Evolutionary conservation across 1,284 basidiomycete species (phyloP).

Genomic region (Trametes versicolor): DNA sequence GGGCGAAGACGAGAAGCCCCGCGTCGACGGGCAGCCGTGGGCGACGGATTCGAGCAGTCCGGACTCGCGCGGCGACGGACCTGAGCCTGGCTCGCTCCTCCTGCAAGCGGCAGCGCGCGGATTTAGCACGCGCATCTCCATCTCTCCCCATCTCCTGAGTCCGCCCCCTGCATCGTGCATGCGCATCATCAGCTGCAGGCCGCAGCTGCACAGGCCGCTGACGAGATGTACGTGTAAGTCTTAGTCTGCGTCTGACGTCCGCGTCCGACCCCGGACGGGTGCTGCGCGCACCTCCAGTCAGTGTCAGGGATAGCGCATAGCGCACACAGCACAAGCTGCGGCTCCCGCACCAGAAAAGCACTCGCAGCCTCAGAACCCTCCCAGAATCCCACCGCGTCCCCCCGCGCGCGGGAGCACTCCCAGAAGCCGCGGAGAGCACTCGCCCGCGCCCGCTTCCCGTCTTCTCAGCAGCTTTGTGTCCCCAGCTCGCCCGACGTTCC

Average conservation of each 20-base stretch:
- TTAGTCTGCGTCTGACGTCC: no score
- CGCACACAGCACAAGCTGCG: no score
- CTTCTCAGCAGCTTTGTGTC: neutral
- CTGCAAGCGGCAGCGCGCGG: neutral
- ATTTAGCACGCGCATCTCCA: slow-evolving; percentile 12
- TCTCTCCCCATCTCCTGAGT: neutral
- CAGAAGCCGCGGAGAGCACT: neutral
- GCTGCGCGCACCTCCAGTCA: no score
- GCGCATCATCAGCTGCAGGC: no score
- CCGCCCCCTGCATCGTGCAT: no score
- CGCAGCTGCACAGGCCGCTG: no score
- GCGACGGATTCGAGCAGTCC: neutral
- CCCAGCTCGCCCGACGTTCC: neutral
- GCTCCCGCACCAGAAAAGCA: no score
- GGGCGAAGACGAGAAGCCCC: slow-evolving; percentile 7
- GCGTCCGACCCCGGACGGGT: no score
- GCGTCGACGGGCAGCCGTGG: slow-evolving; percentile 1
- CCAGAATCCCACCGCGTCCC: neutral
- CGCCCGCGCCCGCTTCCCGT: neutral
- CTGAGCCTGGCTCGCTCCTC: neutral
- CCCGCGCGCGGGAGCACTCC: neutral
- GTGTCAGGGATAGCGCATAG: no score
- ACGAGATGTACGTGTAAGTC: no score
- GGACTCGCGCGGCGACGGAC: neutral
- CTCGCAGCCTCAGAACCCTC: neutral